phyloP scores from a whole-genome alignment of 2,329 filamentous ascomycete species.

The Nannizziopsis arthrosporioides region DNA sequence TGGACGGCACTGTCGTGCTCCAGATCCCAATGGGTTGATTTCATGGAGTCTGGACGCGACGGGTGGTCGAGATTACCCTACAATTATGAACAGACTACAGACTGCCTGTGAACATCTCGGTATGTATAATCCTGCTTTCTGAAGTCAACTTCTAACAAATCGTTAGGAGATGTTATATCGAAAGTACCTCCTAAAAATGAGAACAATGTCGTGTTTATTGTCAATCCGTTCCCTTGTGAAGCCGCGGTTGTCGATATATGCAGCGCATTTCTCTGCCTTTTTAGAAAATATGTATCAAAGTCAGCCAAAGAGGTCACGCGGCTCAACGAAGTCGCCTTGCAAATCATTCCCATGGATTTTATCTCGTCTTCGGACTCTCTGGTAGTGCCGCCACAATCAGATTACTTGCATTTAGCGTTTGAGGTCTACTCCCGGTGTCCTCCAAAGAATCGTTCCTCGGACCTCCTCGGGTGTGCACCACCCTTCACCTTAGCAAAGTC shows the following conservation, averaged over 20 bases:
- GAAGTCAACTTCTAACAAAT: constrained; percentile 14
- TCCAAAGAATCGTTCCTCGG: constrained; percentile 27
- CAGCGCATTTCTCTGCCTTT: constrained; percentile 46
- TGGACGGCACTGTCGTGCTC: constrained; percentile 39
- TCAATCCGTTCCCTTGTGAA: constrained; percentile 43
- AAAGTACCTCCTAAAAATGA: constrained; percentile 25
- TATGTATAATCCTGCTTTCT: constrained; percentile 17
- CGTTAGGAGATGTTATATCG: constrained; percentile 27
- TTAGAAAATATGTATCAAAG: constrained; percentile 41
- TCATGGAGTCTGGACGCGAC: constrained; percentile 26
- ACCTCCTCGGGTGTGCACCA: constrained; percentile 39
- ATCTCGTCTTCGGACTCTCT: constrained; percentile 42
- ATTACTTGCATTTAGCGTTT: constrained; percentile 41
- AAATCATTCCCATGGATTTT: constrained; percentile 47
- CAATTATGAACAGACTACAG: constrained; percentile 27
- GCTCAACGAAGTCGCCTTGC: constrained; percentile 43
- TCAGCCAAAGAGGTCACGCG: constrained; percentile 24
- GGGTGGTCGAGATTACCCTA: constrained; percentile 22
- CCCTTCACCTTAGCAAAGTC: constrained; percentile 44
- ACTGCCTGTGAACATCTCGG: constrained; percentile 29
- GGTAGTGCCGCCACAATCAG: constrained; percentile 39
- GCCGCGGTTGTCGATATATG: constrained; percentile 42
- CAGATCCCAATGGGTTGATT: constrained; percentile 32
- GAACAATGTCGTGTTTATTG: constrained; percentile 47
- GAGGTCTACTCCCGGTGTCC: constrained; percentile 50